Evolutionary conservation across 2,329 filamentous ascomycete species (phyloP).

Genomic region (Venturia effusa): DNA sequence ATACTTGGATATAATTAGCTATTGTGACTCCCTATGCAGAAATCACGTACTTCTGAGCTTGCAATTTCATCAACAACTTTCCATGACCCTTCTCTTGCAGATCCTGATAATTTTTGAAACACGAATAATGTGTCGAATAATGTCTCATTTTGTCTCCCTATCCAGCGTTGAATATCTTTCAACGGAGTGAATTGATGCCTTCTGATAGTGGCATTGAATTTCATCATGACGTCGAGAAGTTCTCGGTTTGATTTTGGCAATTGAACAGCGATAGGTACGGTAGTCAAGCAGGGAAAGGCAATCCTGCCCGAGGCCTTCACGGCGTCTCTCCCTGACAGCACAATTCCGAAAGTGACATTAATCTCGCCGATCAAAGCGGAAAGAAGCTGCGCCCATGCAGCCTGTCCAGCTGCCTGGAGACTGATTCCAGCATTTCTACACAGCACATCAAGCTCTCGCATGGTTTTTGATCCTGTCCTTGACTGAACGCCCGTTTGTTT

Average conservation of each 20-base stretch:
- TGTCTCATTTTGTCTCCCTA: constrained; percentile 51
- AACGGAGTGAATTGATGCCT: constrained; percentile 64
- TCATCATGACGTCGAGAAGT: constrained; percentile 53
- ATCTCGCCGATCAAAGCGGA: constrained; percentile 66
- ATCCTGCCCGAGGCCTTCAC: constrained; percentile 38
- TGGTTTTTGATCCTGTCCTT: constrained; percentile 16
- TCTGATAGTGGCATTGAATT: constrained; percentile 51
- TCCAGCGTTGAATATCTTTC: constrained; percentile 59
- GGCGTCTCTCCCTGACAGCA: constrained; percentile 61
- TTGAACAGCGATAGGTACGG: constrained; percentile 59
- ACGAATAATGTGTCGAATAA: constrained; percentile 81
- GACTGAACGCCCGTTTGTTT: neutral
- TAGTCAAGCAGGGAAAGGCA: constrained; percentile 72
- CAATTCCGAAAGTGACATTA: constrained; percentile 66
- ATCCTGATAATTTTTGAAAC: constrained; percentile 53
- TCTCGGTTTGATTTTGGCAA: constrained; percentile 43
- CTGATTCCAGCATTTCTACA: constrained; percentile 55
- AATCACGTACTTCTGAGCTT: constrained; percentile 47
- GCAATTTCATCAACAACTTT: constrained; percentile 53
- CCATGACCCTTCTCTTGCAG: constrained; percentile 38
- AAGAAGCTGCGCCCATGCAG: constrained; percentile 66
- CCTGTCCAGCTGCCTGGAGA: constrained; percentile 64
- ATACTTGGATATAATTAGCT: constrained; percentile 37
- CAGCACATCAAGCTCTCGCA: constrained; percentile 40
- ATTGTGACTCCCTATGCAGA: neutral